These are phyloP conservation scores for Colletotrichum sp. DNA, from an alignment of 2,329 filamentous ascomycete species.

Conservation along the genomic window DNA sequence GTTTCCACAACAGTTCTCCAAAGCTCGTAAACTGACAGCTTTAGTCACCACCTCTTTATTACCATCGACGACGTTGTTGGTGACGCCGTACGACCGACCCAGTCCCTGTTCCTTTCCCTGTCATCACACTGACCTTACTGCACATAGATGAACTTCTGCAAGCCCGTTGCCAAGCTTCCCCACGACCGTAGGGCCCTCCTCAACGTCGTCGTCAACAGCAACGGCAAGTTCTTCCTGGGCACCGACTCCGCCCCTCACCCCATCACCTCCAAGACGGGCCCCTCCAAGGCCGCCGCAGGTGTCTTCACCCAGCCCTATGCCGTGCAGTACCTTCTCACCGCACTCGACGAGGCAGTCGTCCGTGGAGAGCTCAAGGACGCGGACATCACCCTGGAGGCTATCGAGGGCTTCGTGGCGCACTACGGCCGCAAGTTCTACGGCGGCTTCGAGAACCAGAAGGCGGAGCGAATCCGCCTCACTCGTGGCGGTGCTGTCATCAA, in stretches of 20 bases:
- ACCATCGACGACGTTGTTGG: slow-evolving; percentile 74
- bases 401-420: slow-evolving; percentile 59
- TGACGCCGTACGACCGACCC: slow-evolving; percentile 42
- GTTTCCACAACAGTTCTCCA: not conserved
- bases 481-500: slow-evolving; percentile 60
- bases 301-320: slow-evolving; percentile 82
- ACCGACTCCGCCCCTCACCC: slow-evolving; percentile 75
- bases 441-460: slow-evolving; percentile 48
- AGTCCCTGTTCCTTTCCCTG: not conserved
- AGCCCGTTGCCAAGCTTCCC: slow-evolving; percentile 73
- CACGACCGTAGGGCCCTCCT: slow-evolving; percentile 76
- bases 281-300: slow-evolving; percentile 65
- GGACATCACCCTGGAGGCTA: slow-evolving; percentile 58
- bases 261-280: slow-evolving; percentile 58
- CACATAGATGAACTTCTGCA: slow-evolving; percentile 67
- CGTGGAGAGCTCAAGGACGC: slow-evolving; percentile 54
- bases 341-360: slow-evolving; percentile 53
- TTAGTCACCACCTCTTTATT: slow-evolving; percentile 83
- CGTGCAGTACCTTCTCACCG: slow-evolving; percentile 67
- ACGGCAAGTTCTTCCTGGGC: slow-evolving; percentile 75
- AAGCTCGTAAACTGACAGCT: not conserved
- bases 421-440: slow-evolving; percentile 61
- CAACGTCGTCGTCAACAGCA: slow-evolving; percentile 62
- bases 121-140: not conserved
- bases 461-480: slow-evolving; percentile 61